Evolutionary conservation across 768 basidiomycete species (phyloP), one percentile per base, ranked within the genome.

Genomic region (Imleria badia): DNA sequence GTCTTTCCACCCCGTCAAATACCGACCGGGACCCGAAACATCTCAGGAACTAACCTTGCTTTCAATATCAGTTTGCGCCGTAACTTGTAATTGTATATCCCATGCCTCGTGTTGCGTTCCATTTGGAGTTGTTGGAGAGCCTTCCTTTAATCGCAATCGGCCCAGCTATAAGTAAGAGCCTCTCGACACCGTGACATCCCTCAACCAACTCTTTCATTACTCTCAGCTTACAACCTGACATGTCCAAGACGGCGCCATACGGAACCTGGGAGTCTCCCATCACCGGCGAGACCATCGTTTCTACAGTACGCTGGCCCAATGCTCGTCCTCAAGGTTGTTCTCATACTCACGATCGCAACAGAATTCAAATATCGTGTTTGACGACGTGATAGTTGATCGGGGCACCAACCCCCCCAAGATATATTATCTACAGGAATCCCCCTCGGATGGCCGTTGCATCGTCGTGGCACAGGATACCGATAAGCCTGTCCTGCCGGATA

Each of bases 221-320:
- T 40, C 22, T 50, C 30, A 51, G 20, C 19, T 30, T 6, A 1
- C 2, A 12, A 31, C 46, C 15, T 7, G 13, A 33, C 30, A 59
- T 58, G 56, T n/a, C 30, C 30, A 26, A 19, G 20, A 54, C 58
- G 3, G 80, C 80, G 5, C 79, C 84, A 0, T 87, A 78, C 57
- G 86, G 84, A 14, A 78, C 75, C 15, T 87, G 86, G 85, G 68
- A 66, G 2, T 83, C 83, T 5, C 80, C 81, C 3, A 78, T 87
- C 54, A 75, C 76, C 1, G 67, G 79, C 11, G 77, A 83, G 26
- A 66, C 72, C 11, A 75, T 85, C 51, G 74, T 78, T 1, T 71
- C 76, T 61, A 69, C 69, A 39, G 77, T 78, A 70, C 39, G 42
- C 45, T 29, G 14, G 7, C 5, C 23, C 3, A 7, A 23, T 13